Conservation (phyloP, 2,329 filamentous ascomycete genomes). For the Exophiala xenobiotica region DNA sequence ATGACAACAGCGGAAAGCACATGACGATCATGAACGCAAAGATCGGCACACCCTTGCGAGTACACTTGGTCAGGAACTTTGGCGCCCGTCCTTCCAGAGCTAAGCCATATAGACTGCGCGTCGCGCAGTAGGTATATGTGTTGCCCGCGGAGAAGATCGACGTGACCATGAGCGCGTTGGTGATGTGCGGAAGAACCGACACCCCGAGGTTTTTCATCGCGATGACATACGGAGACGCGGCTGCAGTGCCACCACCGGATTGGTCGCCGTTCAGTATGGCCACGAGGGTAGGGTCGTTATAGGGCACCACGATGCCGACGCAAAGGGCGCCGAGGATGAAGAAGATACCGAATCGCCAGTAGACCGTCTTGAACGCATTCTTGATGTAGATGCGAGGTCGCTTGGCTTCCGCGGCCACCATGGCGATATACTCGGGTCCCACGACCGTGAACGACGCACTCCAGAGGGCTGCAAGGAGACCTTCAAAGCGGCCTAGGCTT, state of each 20-base stretch:
- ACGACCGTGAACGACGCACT: slow-evolving; percentile 66
- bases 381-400: slow-evolving; percentile 68
- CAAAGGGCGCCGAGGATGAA: slow-evolving; percentile 69
- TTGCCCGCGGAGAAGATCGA: slow-evolving; percentile 66
- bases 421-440: slow-evolving; percentile 63
- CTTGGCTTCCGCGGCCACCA: slow-evolving; percentile 64
- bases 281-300: slow-evolving; percentile 60
- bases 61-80: slow-evolving; percentile 47
- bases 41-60: slow-evolving; percentile 64
- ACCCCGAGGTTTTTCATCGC: slow-evolving; percentile 66
- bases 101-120: slow-evolving; percentile 63
- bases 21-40: slow-evolving; percentile 66
- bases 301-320: slow-evolving; percentile 68
- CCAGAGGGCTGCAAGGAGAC: slow-evolving; percentile 66
- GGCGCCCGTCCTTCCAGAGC: slow-evolving; percentile 65
- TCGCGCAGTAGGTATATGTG: slow-evolving; percentile 61
- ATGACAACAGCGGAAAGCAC: slow-evolving; percentile 65
- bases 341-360: slow-evolving; percentile 72
- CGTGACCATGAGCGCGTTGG: slow-evolving; percentile 68
- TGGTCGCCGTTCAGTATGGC: slow-evolving; percentile 48
- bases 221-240: slow-evolving; percentile 64
- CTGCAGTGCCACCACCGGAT: slow-evolving; percentile 53
- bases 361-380: slow-evolving; percentile 69
- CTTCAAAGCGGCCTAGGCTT: slow-evolving; percentile 53
- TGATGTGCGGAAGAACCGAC: slow-evolving; percentile 61